Evolutionary conservation across 2,329 filamentous ascomycete species (phyloP).

Genomic region (Pyrenochaeta sp.): DNA sequence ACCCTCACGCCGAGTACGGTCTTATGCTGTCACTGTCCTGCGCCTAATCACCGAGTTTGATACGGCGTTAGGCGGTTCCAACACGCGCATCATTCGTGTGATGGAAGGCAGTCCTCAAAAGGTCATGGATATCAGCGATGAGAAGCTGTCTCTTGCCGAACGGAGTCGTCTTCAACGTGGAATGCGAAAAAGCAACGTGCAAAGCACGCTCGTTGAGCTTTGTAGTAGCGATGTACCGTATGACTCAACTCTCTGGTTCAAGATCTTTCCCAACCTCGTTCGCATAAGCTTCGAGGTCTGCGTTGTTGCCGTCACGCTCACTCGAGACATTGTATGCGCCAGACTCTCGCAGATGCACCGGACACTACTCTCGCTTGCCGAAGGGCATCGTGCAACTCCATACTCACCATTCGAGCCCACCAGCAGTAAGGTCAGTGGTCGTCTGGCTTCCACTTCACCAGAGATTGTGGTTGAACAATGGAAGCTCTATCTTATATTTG

Average conservation of each 20-base stretch:
- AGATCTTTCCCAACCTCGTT: constrained; percentile 95
- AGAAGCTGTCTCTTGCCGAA: constrained; percentile 89
- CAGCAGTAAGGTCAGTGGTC: constrained; percentile 66
- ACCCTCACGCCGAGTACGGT: constrained; percentile 86
- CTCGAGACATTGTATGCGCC: constrained; percentile 90
- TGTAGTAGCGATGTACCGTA: constrained; percentile 96
- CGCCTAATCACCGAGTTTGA: constrained; percentile 95
- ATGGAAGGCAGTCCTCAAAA: constrained; percentile 88
- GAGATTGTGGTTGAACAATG: constrained; percentile 95
- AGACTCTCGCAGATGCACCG: constrained; percentile 93
- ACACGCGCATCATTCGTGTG: constrained; percentile 86
- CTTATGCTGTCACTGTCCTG: constrained; percentile 91
- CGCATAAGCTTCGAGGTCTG: constrained; percentile 90
- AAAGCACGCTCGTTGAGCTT: constrained; percentile 88
- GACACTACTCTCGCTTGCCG: constrained; percentile 79
- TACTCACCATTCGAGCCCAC: constrained; percentile 67
- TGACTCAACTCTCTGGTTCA: constrained; percentile 95
- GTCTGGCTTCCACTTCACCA: constrained; percentile 71
- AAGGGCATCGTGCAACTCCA: constrained; percentile 61
- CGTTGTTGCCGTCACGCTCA: constrained; percentile 88
- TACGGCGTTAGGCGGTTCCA: constrained; percentile 80
- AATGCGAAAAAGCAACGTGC: constrained; percentile 81
- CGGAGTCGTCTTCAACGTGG: constrained; percentile 90
- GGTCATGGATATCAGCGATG: constrained; percentile 91
- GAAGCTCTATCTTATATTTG: constrained; percentile 97